phyloP scores from a whole-genome alignment of 805 yeast genomes.

The Spathaspora girioi region DNA sequence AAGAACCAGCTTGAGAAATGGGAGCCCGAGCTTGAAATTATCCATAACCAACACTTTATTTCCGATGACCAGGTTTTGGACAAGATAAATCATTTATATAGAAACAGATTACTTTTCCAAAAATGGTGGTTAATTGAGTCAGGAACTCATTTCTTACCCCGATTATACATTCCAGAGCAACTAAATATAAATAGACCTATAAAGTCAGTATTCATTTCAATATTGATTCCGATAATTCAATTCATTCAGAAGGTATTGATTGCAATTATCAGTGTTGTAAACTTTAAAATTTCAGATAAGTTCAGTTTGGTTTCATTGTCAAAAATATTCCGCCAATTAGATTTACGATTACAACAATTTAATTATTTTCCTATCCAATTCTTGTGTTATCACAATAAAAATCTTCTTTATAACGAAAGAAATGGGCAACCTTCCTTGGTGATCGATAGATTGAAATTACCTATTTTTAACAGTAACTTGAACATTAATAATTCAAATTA shows the following conservation, averaged over 20 bases:
- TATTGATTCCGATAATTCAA: slow-evolving; percentile 4
- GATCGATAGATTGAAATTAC: slow-evolving; percentile 40
- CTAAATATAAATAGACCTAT: not conserved
- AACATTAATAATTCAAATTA: slow-evolving; percentile 50
- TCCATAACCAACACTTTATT: slow-evolving; percentile 15
- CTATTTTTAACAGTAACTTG: slow-evolving; percentile 31
- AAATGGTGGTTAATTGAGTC: not conserved
- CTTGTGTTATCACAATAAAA: slow-evolving; percentile 47
- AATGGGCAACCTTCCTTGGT: slow-evolving; percentile 24
- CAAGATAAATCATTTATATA: slow-evolving; percentile 27
- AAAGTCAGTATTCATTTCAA: not conserved
- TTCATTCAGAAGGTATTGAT: slow-evolving; percentile 3
- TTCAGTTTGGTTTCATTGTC: slow-evolving; percentile 43
- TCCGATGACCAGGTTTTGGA: slow-evolving; percentile 29
- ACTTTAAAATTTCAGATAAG: slow-evolving; percentile 3
- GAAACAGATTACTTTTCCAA: not conserved
- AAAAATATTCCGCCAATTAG: slow-evolving; percentile 74
- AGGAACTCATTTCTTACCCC: not conserved
- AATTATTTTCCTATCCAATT: slow-evolving; percentile 80
- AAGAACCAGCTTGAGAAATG: not conserved
- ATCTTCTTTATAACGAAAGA: slow-evolving; percentile 32
- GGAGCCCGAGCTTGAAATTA: slow-evolving; percentile 1
- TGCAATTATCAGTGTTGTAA: slow-evolving; percentile 1
- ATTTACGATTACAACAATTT: slow-evolving; percentile 70
- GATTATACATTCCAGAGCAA: not conserved